Percentiles rank a stretch among this genome's conserved stretches.
Evolutionary conservation across 139 green algal genomes (phyloP).

Genomic region (Haematococcus sp.): DNA sequence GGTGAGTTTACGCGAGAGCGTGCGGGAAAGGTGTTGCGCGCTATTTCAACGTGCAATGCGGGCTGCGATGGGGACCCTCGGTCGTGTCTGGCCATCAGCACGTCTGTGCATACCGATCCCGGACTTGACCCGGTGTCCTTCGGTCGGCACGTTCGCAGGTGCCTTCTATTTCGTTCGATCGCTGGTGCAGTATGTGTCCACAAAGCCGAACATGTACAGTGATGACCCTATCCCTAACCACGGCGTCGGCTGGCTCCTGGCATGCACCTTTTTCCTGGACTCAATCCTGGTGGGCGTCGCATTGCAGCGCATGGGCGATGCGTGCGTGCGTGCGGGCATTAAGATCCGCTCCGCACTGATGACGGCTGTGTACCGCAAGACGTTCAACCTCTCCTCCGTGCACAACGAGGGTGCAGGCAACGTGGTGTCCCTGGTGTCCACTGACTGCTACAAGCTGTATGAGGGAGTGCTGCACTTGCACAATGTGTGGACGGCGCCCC

Average conservation of each 20-base stretch:
- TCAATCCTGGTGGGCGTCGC: constrained; percentile 52
- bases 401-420: constrained; percentile 34
- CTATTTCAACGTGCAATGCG: too few species aligned
- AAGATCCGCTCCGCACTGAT: constrained; percentile 36
- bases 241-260: constrained; percentile 57
- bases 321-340: constrained; percentile 49
- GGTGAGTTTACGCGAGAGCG: constrained; percentile 21
- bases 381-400: constrained; percentile 41
- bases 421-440: constrained; percentile 60
- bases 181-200: constrained; percentile 54
- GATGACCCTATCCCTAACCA: constrained; percentile 13
- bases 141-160: constrained; percentile 1
- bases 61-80: too few species aligned
- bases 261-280: constrained; percentile 56
- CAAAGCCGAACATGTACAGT: constrained; percentile 37
- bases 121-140: too few species aligned
- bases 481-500: constrained; percentile 65
- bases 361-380: constrained; percentile 55
- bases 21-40: too few species aligned
- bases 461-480: constrained; percentile 62
- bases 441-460: constrained; percentile 66
- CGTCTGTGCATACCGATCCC: too few species aligned
- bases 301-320: constrained; percentile 65
- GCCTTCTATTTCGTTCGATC: constrained; percentile 70
- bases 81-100: too few species aligned